phyloP scores from a whole-genome alignment of 2,329 filamentous ascomycete genomes.

The Fusarium sp. region DNA sequence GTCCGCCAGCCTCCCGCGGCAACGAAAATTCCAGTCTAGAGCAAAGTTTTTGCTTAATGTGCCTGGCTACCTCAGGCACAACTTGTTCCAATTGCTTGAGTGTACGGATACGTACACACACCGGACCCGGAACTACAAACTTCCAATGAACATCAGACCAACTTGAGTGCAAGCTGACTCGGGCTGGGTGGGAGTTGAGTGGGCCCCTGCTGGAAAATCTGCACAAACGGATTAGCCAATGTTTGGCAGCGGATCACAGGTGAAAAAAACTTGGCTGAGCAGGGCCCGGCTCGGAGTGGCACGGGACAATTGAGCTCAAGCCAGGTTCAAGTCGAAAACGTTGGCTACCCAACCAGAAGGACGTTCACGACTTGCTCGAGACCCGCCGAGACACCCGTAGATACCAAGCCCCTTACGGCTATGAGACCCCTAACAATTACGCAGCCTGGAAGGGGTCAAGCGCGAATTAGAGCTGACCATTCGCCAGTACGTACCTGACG shows the following conservation, averaged over 20 bases:
- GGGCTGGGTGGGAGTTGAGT: slow-evolving; percentile 32
- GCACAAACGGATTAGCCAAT: slow-evolving; percentile 30
- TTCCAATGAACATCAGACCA: slow-evolving; percentile 14
- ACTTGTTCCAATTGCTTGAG: not conserved
- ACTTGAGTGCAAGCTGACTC: slow-evolving; percentile 32
- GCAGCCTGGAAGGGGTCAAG: slow-evolving; percentile 42
- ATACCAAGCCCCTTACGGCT: slow-evolving; percentile 32
- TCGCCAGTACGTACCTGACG: slow-evolving; percentile 38
- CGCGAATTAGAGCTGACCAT: slow-evolving; percentile 26
- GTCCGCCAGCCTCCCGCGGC: slow-evolving; percentile 26
- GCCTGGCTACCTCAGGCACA: slow-evolving; percentile 29
- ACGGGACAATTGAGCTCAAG: slow-evolving; percentile 41
- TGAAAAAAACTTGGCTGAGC: slow-evolving; percentile 28
- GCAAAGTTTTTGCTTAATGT: slow-evolving; percentile 15
- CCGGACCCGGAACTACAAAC: slow-evolving; percentile 24
- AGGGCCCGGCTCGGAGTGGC: slow-evolving; percentile 34
- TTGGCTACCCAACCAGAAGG: slow-evolving; percentile 47
- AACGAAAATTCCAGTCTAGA: slow-evolving; percentile 33
- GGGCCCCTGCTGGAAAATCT: slow-evolving; percentile 17
- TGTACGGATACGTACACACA: slow-evolving; percentile 5
- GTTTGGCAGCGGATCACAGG: slow-evolving; percentile 21
- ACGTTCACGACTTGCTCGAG: slow-evolving; percentile 27
- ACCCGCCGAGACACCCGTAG: slow-evolving; percentile 18
- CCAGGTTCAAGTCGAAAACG: slow-evolving; percentile 20
- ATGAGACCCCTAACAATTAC: slow-evolving; percentile 43